phyloP scores from a whole-genome alignment of 2,329 filamentous ascomycete genomes.

The Phialocephala subalpina region DNA sequence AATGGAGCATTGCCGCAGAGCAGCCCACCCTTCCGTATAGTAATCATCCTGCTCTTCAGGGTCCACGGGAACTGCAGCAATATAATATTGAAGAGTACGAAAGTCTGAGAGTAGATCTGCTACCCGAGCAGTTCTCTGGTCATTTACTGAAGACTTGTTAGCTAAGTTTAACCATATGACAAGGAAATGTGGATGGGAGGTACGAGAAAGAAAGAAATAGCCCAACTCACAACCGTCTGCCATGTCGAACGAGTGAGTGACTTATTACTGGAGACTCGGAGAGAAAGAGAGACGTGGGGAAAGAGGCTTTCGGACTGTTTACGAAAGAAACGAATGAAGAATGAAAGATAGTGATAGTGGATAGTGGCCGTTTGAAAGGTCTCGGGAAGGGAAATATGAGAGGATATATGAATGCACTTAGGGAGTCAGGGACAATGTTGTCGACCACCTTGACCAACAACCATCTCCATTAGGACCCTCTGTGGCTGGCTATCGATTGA shows the following conservation, averaged over 20 bases:
- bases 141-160: slow-evolving; percentile 59
- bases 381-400: slow-evolving; percentile 29
- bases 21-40: slow-evolving; percentile 69
- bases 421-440: slow-evolving; percentile 25
- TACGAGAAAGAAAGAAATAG: slow-evolving; percentile 29
- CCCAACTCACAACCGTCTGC: slow-evolving; percentile 44
- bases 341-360: slow-evolving; percentile 19
- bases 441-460: slow-evolving; percentile 19
- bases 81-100: slow-evolving; percentile 67
- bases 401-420: slow-evolving; percentile 38
- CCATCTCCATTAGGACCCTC: slow-evolving; percentile 21
- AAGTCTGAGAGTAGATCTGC: slow-evolving; percentile 70
- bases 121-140: slow-evolving; percentile 65
- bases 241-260: slow-evolving; percentile 37
- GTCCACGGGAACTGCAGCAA: slow-evolving; percentile 63
- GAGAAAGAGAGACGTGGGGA: slow-evolving; percentile 9
- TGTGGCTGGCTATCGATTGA: slow-evolving; percentile 40
- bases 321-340: slow-evolving; percentile 30
- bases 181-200: slow-evolving; percentile 20
- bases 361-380: slow-evolving; percentile 31
- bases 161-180: slow-evolving; percentile 20
- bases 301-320: slow-evolving; percentile 13
- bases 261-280: slow-evolving; percentile 17
- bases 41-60: slow-evolving; percentile 64
- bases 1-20: slow-evolving; percentile 66